Percentiles rank a stretch among this genome's conserved stretches.
phyloP scores from a whole-genome alignment of 2,329 filamentous ascomycete species.

The Elsinoe ampelina region DNA sequence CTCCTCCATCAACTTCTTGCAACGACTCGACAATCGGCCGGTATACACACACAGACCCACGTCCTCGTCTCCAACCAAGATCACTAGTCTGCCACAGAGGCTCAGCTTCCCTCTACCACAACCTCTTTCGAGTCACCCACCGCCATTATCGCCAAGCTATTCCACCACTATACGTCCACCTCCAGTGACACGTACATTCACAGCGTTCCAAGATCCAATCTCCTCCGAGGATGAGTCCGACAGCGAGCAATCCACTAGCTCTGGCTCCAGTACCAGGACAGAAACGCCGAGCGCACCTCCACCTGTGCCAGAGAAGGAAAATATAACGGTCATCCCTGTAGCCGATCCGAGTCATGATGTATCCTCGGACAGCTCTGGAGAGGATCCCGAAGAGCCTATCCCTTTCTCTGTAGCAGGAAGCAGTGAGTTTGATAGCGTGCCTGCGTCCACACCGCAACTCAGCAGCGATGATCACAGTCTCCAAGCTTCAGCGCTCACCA shows the following conservation, averaged over 20 bases:
- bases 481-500: neutral
- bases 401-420: neutral
- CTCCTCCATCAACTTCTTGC: slow-evolving; percentile 13
- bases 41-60: neutral
- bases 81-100: neutral
- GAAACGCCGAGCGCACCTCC: neutral
- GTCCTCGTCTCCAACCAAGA: neutral
- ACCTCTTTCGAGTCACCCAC: slow-evolving; percentile 11
- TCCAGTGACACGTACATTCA: neutral
- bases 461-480: slow-evolving; percentile 6
- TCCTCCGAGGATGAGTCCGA: neutral
- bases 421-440: neutral
- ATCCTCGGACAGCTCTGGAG: neutral
- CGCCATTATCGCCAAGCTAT: slow-evolving; percentile 3
- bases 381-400: neutral
- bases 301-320: neutral
- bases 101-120: neutral
- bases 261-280: neutral
- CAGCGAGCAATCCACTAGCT: neutral
- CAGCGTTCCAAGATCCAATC: neutral
- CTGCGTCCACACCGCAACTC: slow-evolving; percentile 2
- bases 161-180: slow-evolving; percentile 1
- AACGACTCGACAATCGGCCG: slow-evolving; percentile 3
- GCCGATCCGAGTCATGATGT: neutral
- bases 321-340: neutral